Evolutionary conservation across 129 eudicot genomes (phyloP).

Genomic region (Pseudognaphalium luteoalbum): DNA sequence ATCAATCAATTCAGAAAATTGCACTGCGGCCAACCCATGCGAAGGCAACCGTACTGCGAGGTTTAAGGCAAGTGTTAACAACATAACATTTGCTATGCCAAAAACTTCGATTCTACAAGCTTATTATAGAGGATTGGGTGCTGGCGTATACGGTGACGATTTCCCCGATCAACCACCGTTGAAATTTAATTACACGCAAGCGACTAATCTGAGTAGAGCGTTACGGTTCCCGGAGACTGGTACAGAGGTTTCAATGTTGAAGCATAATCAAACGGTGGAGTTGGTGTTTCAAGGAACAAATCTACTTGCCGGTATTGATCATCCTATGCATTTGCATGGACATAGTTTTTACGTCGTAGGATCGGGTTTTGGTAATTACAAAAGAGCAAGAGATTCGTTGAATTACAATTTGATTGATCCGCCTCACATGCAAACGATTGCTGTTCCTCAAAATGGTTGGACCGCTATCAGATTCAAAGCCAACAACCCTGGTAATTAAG

Average conservation of each 20-base stretch:
- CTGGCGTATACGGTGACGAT: slow-evolving; percentile 42
- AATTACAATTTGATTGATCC: slow-evolving; percentile 67
- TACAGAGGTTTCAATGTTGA: slow-evolving; percentile 40
- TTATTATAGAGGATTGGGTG: slow-evolving; percentile 32
- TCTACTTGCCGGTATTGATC: slow-evolving; percentile 48
- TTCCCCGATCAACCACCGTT: slow-evolving; percentile 55
- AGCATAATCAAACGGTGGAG: slow-evolving; percentile 57
- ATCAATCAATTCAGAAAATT: slow-evolving; percentile 34
- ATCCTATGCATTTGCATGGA: slow-evolving; percentile 83
- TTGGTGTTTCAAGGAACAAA: slow-evolving; percentile 63
- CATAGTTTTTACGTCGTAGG: slow-evolving; percentile 73
- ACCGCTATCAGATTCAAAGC: slow-evolving; percentile 71
- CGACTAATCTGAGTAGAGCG: slow-evolving; percentile 12
- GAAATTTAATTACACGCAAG: slow-evolving; percentile 48
- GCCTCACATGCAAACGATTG: slow-evolving; percentile 55
- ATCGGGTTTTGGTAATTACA: slow-evolving; percentile 59
- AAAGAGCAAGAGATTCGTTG: slow-evolving; percentile 34
- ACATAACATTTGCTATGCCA: slow-evolving; percentile 42
- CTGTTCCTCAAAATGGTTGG: slow-evolving; percentile 71
- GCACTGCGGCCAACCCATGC: slow-evolving; percentile 35
- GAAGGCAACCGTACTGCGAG: slow-evolving; percentile 25
- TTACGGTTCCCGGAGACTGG: slow-evolving; percentile 29
- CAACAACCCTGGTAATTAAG: slow-evolving; percentile 49
- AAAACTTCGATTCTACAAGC: slow-evolving; percentile 41
- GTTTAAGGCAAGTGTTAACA: slow-evolving; percentile 48